These are phyloP conservation scores for Aspergillus intermedius DNA, from an alignment of 2,329 filamentous ascomycete genomes.

Conservation along the genomic window DNA sequence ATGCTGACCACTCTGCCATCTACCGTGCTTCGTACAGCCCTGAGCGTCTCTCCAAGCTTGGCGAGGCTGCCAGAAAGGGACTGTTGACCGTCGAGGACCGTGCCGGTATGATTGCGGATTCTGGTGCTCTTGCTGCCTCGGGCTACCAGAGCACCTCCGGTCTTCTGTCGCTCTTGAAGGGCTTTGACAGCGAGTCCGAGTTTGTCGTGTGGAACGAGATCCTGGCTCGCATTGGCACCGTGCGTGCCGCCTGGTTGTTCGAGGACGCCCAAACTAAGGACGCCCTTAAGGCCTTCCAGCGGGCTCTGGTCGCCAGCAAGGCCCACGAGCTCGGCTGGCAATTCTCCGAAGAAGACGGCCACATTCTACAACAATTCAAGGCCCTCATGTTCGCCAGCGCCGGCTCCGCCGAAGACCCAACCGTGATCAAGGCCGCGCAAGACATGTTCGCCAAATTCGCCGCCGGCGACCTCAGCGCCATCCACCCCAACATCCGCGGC, in stretches of 20 bases:
- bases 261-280: conserved; percentile 66
- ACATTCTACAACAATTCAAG: conserved; percentile 93
- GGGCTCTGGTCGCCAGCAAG: conserved; percentile 67
- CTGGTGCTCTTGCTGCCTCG: conserved; percentile 78
- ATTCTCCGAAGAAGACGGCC: conserved; percentile 76
- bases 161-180: conserved; percentile 74
- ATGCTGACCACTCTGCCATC: conserved; percentile 87
- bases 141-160: conserved; percentile 93
- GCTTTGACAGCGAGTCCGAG: conserved; percentile 72
- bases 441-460: conserved; percentile 87
- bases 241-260: conserved; percentile 82
- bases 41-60: conserved; percentile 78
- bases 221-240: conserved; percentile 65
- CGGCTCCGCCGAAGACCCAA: conserved; percentile 71
- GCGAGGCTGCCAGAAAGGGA: conserved; percentile 73
- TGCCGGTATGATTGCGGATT: conserved; percentile 90
- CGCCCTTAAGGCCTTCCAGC: conserved; percentile 76
- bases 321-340: conserved; percentile 84
- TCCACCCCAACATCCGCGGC: conserved; percentile 85
- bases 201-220: conserved; percentile 97
- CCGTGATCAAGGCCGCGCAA: conserved; percentile 70
- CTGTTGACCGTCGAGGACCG: conserved; percentile 82
- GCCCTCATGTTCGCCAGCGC: conserved; percentile 79
- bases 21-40: conserved; percentile 86
- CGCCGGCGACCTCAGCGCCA: conserved; percentile 68